A percentile compares a stretch with the other conserved stretches of the same genome.
These are phyloP conservation scores for Phaeodactylum tricornutum DNA, from an alignment of 108 stramenopile species.

Conservation along the genomic window DNA sequence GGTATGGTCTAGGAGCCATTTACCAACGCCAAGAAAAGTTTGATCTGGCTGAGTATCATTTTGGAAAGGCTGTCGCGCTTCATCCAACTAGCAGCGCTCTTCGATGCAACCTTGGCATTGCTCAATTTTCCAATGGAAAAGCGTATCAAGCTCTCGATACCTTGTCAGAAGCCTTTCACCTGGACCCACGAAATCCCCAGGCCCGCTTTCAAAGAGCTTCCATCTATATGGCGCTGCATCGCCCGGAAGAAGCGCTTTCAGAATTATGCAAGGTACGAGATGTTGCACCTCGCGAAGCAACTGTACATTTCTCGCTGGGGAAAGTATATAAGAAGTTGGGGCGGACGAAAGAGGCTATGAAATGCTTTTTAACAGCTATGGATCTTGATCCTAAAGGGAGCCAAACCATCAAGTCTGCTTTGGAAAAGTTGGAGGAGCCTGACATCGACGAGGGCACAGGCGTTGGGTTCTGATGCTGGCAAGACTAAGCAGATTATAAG, in stretches of 20 bases:
- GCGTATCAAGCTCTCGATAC: conserved; percentile 84
- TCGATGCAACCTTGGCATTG: conserved; percentile 91
- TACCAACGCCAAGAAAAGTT: conserved; percentile 96
- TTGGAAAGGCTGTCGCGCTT: conserved; percentile 76
- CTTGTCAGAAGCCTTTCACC: conserved; percentile 67
- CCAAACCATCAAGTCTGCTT: conserved; percentile 86
- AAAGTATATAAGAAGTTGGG: conserved; percentile 89
- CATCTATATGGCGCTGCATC: conserved; percentile 84
- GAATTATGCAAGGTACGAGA: conserved; percentile 88
- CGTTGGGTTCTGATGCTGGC: conserved; percentile 56
- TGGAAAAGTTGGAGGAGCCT: conserved; percentile 83
- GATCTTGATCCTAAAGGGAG: conserved; percentile 95
- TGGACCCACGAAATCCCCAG: conserved; percentile 90
- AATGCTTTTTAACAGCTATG: conserved; percentile 88
- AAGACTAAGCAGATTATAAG: not conserved
- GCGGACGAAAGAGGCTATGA: conserved; percentile 81
- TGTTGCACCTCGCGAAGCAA: conserved; percentile 86
- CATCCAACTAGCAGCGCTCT: conserved; percentile 87
- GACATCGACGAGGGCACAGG: conserved; percentile 77
- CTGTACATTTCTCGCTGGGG: conserved; percentile 93
- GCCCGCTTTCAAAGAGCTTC: conserved; percentile 92
- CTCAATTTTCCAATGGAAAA: conserved; percentile 85
- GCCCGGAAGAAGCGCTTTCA: conserved; percentile 71
- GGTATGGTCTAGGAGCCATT: conserved; percentile 95
- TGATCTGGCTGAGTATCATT: conserved; percentile 94